Evolutionary conservation across 2,329 filamentous ascomycete genomes (phyloP).

Genomic region (Colletotrichum sansevieriae): DNA sequence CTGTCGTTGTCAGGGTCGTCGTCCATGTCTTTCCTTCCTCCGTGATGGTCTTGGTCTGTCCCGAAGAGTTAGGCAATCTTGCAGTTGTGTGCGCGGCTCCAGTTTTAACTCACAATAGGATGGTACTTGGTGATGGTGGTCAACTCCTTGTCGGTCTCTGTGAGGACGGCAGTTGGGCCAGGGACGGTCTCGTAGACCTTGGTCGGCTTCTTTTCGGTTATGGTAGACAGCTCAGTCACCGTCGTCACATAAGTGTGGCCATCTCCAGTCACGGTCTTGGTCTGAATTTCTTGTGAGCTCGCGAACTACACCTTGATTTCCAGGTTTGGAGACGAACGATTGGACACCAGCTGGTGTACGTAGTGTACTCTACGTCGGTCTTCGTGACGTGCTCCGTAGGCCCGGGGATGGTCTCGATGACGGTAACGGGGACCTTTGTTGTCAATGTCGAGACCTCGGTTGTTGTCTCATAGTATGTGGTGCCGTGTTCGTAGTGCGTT

Average conservation of each 20-base stretch:
- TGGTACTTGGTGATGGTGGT: constrained; percentile 38
- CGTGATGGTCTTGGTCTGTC: constrained; percentile 30
- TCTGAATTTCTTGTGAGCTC: constrained; percentile 9
- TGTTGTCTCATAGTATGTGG: constrained; percentile 45
- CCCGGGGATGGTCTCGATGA: constrained; percentile 51
- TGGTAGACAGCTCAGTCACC: constrained; percentile 47
- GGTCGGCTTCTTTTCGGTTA: constrained; percentile 50
- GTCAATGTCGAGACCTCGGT: constrained; percentile 48
- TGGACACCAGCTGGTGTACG: constrained; percentile 52
- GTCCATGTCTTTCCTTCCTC: constrained; percentile 42
- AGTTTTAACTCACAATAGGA: constrained; percentile 14
- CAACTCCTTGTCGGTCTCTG: constrained; percentile 48
- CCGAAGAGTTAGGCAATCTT: too few species aligned
- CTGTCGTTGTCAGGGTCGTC: constrained; percentile 43
- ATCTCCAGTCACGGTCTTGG: constrained; percentile 54
- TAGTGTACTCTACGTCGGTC: constrained; percentile 53
- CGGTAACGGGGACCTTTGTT: constrained; percentile 50
- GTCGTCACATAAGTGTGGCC: constrained; percentile 47
- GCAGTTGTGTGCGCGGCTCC: background rate
- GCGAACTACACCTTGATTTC: background rate
- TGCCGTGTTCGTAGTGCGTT: constrained; percentile 43
- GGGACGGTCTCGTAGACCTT: constrained; percentile 54
- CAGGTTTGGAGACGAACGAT: constrained; percentile 43
- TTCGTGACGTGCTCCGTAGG: constrained; percentile 51
- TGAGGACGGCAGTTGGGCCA: constrained; percentile 50